A percentile compares a stretch with the other conserved stretches of the same genome.
Evolutionary conservation across 2,329 filamentous ascomycete genomes (phyloP).

Genomic region (Epichloe baconii): DNA sequence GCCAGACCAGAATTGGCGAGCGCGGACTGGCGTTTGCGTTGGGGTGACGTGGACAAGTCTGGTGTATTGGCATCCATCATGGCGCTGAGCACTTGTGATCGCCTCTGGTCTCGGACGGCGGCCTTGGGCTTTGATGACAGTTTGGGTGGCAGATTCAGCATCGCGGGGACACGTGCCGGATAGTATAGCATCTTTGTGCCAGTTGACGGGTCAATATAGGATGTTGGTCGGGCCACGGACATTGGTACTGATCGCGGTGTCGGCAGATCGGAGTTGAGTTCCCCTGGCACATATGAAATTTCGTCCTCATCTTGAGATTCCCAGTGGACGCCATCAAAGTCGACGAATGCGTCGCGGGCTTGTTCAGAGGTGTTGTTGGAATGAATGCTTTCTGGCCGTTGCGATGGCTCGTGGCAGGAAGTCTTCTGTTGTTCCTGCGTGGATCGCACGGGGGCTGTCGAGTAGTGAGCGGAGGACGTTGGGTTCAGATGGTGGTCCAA

Average conservation of each 20-base stretch:
- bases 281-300: slow-evolving; percentile 10
- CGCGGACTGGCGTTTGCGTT: slow-evolving; percentile 12
- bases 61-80: slow-evolving; percentile 27
- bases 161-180: slow-evolving; percentile 82
- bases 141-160: slow-evolving; percentile 84
- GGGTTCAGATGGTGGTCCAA: slow-evolving; percentile 13
- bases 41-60: slow-evolving; percentile 1
- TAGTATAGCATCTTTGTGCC: slow-evolving; percentile 85
- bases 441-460: not conserved
- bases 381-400: slow-evolving; percentile 31
- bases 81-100: slow-evolving; percentile 57
- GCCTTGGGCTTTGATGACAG: slow-evolving; percentile 61
- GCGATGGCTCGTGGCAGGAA: slow-evolving; percentile 5
- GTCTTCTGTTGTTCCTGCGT: not conserved
- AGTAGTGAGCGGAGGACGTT: not conserved
- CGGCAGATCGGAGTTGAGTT: slow-evolving; percentile 10
- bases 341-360: slow-evolving; percentile 55
- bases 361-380: slow-evolving; percentile 52
- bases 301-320: slow-evolving; percentile 35
- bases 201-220: slow-evolving; percentile 49
- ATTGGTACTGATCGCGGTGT: slow-evolving; percentile 14
- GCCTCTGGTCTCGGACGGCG: slow-evolving; percentile 52
- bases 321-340: slow-evolving; percentile 74
- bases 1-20: slow-evolving; percentile 9
- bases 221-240: slow-evolving; percentile 32